Evolutionary conservation across 495 filamentous ascomycete species (phyloP), one percentile per base, ranked within the genome.

Genomic region (Aspergillus haitiensis): DNA sequence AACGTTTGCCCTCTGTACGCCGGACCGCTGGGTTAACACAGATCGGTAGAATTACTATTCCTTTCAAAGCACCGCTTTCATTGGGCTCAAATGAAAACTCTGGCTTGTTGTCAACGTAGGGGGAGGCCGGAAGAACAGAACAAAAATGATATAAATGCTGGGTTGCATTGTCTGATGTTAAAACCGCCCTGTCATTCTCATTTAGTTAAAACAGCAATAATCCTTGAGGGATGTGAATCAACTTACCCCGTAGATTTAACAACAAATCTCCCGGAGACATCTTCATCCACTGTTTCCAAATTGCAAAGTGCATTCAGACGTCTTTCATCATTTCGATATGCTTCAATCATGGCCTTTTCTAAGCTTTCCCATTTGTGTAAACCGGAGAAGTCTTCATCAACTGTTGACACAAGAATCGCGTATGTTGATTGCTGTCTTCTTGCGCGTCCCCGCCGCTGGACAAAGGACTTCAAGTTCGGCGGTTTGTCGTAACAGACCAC

Each of bases 401-500:
- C 52, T 13, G 71, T 70, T 0, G 76, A 71, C 16, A 82, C 62
- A 62, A 98, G 76, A 5, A 97, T 75, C 18, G 87, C 78, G 67
- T 90, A 89, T 34, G 80, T 87, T 1, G 92, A 96, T 18, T 82
- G 70, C 57, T 78, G 71, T 68, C 87, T 86, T 44, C 94, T 80
- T 6, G 93, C 93, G 55, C 94, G 80, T 1, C 93, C 93, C 13
- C 93, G 85, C 18, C 93, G 82, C 69, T 98, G 93, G 15, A 98
- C 84, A 69, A 93, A 97, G 0, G 90, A 89, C 65, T 93, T 93
- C 33, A 96, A 72, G 55, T 88, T 93, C 6, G 76, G 69, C 5
- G 91, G 91, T 40, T 80, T 74, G 59, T 96, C 84, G 65, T 90
- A 96, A 66, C 91, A 94, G n/a, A 97, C 78, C 11, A 97, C 91